Evolutionary conservation across 2,329 filamentous ascomycete genomes (phyloP), one percentile per base, ranked within the genome.

Genomic region (Stemphylium beticola): DNA sequence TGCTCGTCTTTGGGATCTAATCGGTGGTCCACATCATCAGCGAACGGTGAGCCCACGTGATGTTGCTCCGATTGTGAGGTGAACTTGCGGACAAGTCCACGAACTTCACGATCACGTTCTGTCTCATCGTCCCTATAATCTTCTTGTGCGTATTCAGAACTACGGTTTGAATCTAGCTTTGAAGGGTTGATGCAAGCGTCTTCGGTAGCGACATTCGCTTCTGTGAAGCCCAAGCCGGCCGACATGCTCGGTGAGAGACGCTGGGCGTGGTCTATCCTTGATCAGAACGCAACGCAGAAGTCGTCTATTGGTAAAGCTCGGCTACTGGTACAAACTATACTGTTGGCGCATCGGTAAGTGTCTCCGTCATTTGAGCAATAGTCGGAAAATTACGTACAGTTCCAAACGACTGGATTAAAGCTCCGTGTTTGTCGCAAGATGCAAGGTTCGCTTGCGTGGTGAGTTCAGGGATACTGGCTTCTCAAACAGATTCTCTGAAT

Each of bases 1-100:
- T 76, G 73, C 4, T 71, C 58, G 26, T 74, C 77, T 15, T 72
- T 65, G 0, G 79, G 79, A 53, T 81, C 76, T 22, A 81, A 64
- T 9, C 65, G 66, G 1, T 76, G 76, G 51, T 70, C 74, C 48
- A 71, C 53, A 37, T 72, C 66, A 29, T 76, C 72, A 54, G 57
- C 56, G 22, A 72, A 73, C 0, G 69, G 69, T 12, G 71, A 72
- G 50, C 60, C 61, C 22, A 70, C 65, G 20, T 74, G 64, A 2
- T 74, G 64, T 49, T 68, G 76, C 10, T 64, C 69, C 5, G 76
- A 77, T 22, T 49, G 44, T 43, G 33, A 22, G n/a, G 51, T 53
- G 31, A 77, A 69, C 12, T 68, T 71, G 51, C 74, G 71, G 12
- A 76, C 79, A n/a, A 81, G 73, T 9, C 61, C 54, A 17, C 50